Base-by-base conservation (phyloP, 164 flowering plant species). In the Cinnamomum chago region DNA sequence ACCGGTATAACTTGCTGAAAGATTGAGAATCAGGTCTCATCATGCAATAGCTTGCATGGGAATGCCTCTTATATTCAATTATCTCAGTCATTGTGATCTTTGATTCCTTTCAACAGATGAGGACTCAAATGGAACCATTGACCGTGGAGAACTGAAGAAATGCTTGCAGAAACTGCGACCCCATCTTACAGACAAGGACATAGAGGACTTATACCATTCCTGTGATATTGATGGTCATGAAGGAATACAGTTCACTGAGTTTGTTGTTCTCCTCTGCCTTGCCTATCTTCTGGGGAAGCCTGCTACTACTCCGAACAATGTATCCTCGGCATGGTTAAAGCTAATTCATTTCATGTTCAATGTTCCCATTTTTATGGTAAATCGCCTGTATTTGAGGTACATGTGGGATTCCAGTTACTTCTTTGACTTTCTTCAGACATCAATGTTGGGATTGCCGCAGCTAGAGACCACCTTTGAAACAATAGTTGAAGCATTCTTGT, bases 231-330 rank as follows among this genome's bases (percentile, higher is more conserved):
- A 88, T 77, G 88, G 82, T 66, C 84, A 73, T 18, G 79, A 83
- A 75, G 90, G 88, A 47, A 89, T 89, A 76, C 86, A 92, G 71
- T 84, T 87, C 79, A 88, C 82, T 62, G 93, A 92, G 83, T 90
- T 92, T 52, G 83, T 92, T 68, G 91, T 90, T 76, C 89, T 92
- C 33, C 84, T 92, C 11, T 90, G 92, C 75, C 89, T 90, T 78
- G 76, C 83, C 77, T 88, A 92, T 84, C 89, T 90, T 65, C 84
- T 89, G 52, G 75, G 72, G 75, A 86, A 85, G 47, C 81, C 85
- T 76, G 76, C 87, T 3, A 58, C 80, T 68, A 62, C 81, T 52
- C 50, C 82, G 71, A 50, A 78, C 9, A 50, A 52, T 23, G 88
- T 87, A 85, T 55, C 28, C 23, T 64, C 24, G 18, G 7, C 66